phyloP scores from a whole-genome alignment of 495 filamentous ascomycete genomes.

The Penicillium goetzii region DNA sequence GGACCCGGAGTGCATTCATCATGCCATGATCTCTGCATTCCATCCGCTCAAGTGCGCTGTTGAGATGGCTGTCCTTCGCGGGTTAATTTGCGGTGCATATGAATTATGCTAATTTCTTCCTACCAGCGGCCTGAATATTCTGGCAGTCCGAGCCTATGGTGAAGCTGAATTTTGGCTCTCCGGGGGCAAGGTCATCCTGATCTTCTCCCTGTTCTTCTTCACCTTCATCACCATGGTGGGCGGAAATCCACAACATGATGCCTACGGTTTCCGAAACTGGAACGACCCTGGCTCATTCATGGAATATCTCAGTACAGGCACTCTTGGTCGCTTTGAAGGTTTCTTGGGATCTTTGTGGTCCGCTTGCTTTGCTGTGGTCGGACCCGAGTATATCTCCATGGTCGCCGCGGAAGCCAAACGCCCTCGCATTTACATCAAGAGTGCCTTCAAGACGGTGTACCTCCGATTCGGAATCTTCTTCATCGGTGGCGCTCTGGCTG shows the following conservation, averaged over 20 bases:
- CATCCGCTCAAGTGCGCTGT: neutral
- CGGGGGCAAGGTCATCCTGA: slow-evolving; percentile 68
- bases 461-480: slow-evolving; percentile 76
- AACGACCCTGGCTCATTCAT: slow-evolving; percentile 35
- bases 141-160: slow-evolving; percentile 68
- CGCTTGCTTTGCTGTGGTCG: slow-evolving; percentile 43
- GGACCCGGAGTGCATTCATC: neutral
- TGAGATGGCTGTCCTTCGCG: neutral
- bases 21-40: neutral
- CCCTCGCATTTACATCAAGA: slow-evolving; percentile 56
- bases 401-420: slow-evolving; percentile 77
- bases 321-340: slow-evolving; percentile 70
- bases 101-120: slow-evolving; percentile 33
- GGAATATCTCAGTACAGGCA: slow-evolving; percentile 62
- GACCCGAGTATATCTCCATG: slow-evolving; percentile 82
- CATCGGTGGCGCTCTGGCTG: slow-evolving; percentile 68
- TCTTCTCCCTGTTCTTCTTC: slow-evolving; percentile 57
- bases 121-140: slow-evolving; percentile 32
- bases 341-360: slow-evolving; percentile 71
- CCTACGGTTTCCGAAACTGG: slow-evolving; percentile 73
- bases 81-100: neutral
- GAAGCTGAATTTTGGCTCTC: slow-evolving; percentile 73
- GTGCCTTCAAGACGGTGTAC: slow-evolving; percentile 78
- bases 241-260: slow-evolving; percentile 69
- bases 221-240: slow-evolving; percentile 67